Conservation (phyloP, 495 filamentous ascomycete species). For the Penicillium canescens region DNA sequence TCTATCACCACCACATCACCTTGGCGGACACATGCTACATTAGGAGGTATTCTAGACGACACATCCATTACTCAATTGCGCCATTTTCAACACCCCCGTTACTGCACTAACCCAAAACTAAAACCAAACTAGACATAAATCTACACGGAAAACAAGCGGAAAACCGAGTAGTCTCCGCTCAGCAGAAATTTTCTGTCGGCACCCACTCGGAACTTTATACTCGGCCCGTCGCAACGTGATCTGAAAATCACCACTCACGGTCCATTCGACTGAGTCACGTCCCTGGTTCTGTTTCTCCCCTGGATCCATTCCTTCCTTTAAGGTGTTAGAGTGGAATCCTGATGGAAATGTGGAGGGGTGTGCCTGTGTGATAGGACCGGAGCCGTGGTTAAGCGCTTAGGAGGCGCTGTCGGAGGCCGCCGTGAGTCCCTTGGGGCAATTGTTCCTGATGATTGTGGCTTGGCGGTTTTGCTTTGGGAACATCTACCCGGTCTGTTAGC, state of each 20-base stretch:
- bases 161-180: slow-evolving; percentile 5
- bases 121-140: not conserved
- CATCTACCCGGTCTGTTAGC: not conserved
- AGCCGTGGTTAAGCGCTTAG: too few species aligned
- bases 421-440: not conserved
- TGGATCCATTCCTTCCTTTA: not conserved
- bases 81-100: not conserved
- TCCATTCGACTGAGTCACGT: not conserved
- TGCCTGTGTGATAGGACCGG: too few species aligned
- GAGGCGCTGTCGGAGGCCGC: not conserved
- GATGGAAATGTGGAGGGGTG: not conserved
- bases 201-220: slow-evolving; percentile 15
- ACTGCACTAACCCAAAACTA: not conserved
- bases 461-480: too few species aligned
- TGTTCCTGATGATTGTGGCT: too few species aligned
- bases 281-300: not conserved
- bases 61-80: not conserved
- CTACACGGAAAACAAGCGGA: not conserved
- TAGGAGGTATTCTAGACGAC: not conserved
- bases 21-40: too few species aligned
- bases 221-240: slow-evolving; percentile 28
- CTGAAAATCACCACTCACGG: slow-evolving; percentile 13
- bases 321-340: not conserved
- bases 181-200: slow-evolving; percentile 29
- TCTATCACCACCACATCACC: too few species aligned